These are phyloP conservation scores for Aspergillus pseudoviridinutans DNA, from an alignment of 2,329 filamentous ascomycete species.

Conservation along the genomic window DNA sequence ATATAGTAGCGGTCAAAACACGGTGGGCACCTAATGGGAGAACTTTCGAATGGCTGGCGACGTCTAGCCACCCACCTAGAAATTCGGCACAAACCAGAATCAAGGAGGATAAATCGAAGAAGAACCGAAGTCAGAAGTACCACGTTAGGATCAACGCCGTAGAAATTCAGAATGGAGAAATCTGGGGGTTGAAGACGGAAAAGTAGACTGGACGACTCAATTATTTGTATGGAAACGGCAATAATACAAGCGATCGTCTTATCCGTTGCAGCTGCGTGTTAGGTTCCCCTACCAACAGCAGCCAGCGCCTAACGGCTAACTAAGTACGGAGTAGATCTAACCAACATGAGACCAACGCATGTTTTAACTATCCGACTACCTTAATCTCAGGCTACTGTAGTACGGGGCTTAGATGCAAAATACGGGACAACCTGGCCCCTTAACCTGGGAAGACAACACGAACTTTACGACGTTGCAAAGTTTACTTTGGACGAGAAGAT, in stretches of 20 bases:
- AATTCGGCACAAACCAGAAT: not conserved
- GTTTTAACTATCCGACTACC: not conserved
- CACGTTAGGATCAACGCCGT: slow-evolving; percentile 8
- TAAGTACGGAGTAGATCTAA: not conserved
- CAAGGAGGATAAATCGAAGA: not conserved
- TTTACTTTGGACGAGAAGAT: not conserved
- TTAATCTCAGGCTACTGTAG: not conserved
- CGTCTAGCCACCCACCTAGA: not conserved
- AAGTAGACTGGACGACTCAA: not conserved
- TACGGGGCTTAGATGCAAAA: not conserved
- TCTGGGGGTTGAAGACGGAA: slow-evolving; percentile 3
- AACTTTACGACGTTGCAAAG: not conserved
- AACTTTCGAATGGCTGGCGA: slow-evolving; percentile 1
- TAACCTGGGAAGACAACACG: not conserved
- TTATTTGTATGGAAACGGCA: slow-evolving; percentile 13
- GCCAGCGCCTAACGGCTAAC: not conserved
- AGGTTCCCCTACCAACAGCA: not conserved
- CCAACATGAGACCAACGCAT: not conserved
- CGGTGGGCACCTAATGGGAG: slow-evolving; percentile 19
- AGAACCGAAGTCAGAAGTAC: not conserved
- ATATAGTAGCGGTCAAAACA: slow-evolving; percentile 27
- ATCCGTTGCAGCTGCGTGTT: not conserved
- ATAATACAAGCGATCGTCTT: not conserved
- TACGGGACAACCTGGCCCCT: not conserved
- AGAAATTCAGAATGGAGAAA: not conserved